Base-by-base conservation (phyloP, 805 yeast genomes). In the Hanseniaspora vineae region DNA sequence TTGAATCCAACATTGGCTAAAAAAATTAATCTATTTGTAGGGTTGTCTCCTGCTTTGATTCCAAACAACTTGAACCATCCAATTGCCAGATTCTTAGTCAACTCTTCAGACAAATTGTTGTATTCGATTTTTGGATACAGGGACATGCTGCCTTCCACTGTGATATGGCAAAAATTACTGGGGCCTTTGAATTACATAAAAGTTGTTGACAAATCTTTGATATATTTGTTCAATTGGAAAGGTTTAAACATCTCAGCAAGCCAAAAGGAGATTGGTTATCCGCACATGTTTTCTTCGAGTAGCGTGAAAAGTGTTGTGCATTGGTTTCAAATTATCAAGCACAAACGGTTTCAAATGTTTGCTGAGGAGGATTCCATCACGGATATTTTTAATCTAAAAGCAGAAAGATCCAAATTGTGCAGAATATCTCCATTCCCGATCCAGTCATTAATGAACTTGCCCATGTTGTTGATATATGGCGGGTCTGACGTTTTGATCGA, bases 41-140 rank as follows among this genome's bases (percentile, higher is more conserved):
- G 90, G 1, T 71, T 86, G 19, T 84, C 92, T 1, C 96, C 96
- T 0, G 95, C 95, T 1, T 80, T 87, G 70, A 79, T 89, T 0
- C 96, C 96, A 1, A 79, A 79, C 42, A 88, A 89, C 2, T 68
- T 86, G 39, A 74, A 78, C 47, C 81, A 86, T 51, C 76, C 78
- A 55, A 64, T 86, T 35, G 77, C 84, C 39, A 85, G 82, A 56
- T 71, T 80, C 1, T 68, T 87, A 44, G 73, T 84, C 54, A 72
- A 79, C 50, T 74, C 86, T 1, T 78, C 85, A 9, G 92, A 95
- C 0, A 70, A 75, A 49, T 62, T 84, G 37, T 62, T 86, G 48
- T 81, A 69, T 56, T 60, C 74, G 19, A 58, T 84, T 23, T 86
- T 86, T 59, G 89, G 94, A 1, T 65, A 75, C 43, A 68, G 75